Percentiles rank a stretch among this genome's conserved stretches.
Conservation (phyloP, 108 stramenopile species). For the Nannochloropsis gaditana region DNA sequence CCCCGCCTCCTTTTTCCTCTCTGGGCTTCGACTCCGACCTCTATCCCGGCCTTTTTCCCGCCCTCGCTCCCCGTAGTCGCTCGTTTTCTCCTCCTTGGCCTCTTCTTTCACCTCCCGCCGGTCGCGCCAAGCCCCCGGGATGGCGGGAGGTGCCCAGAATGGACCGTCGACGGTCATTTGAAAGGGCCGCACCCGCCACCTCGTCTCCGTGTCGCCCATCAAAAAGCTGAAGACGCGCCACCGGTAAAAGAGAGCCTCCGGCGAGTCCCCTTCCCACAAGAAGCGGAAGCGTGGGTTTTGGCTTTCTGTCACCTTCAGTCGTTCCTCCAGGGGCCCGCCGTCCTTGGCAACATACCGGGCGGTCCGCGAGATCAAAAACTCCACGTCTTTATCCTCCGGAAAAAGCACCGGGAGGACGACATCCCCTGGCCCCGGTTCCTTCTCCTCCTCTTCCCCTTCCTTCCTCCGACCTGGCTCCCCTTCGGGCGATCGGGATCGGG, state of each 20-base stretch:
- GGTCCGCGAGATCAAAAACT: background rate
- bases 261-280: background rate
- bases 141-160: slow-evolving; percentile 53
- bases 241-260: slow-evolving; percentile 21
- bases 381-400: background rate
- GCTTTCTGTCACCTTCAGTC: background rate
- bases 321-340: slow-evolving; percentile 34
- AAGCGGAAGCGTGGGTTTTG: background rate
- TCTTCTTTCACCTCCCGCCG: slow-evolving; percentile 42
- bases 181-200: slow-evolving; percentile 50
- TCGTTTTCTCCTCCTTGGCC: slow-evolving; percentile 24
- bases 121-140: slow-evolving; percentile 31
- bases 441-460: background rate
- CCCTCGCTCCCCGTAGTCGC: slow-evolving; percentile 29
- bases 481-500: background rate
- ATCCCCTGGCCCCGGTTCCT: background rate
- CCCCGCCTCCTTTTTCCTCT: slow-evolving; percentile 49
- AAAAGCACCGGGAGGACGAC: background rate
- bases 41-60: slow-evolving; percentile 28
- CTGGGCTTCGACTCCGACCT: slow-evolving; percentile 42
- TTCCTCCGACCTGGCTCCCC: background rate
- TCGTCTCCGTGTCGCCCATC: slow-evolving; percentile 51
- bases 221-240: slow-evolving; percentile 40
- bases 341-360: slow-evolving; percentile 43
- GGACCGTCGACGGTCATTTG: slow-evolving; percentile 48